phyloP scores from a whole-genome alignment of 352 stramenopile genomes.

The Pythium dissotocum region DNA sequence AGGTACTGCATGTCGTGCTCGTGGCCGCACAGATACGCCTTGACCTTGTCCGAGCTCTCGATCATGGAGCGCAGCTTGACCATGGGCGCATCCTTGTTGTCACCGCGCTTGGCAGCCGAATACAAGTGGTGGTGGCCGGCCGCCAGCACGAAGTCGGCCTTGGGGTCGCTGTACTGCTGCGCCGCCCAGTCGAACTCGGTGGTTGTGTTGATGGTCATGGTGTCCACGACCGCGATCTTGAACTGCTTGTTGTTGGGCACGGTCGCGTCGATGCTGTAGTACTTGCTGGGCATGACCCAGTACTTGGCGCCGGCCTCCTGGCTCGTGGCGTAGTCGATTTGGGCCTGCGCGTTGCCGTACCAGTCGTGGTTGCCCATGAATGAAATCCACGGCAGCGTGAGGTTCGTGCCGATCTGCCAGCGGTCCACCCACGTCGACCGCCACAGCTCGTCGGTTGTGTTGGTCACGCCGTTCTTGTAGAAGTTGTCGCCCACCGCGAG shows the following conservation, averaged over 20 bases:
- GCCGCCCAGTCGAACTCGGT: constrained; percentile 30
- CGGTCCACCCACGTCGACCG: constrained; percentile 36
- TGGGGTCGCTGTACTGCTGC: constrained; percentile 28
- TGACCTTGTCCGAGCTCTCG: constrained; percentile 31
- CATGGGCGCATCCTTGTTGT: constrained; percentile 35
- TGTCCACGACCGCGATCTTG: constrained; percentile 41
- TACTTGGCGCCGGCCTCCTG: constrained; percentile 29
- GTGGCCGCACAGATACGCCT: constrained; percentile 42
- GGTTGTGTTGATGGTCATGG: constrained; percentile 29
- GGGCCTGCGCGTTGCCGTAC: constrained; percentile 36
- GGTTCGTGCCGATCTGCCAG: constrained; percentile 33
- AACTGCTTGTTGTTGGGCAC: constrained; percentile 30
- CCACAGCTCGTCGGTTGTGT: constrained; percentile 33
- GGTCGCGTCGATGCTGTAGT: constrained; percentile 34
- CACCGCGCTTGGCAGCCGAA: constrained; percentile 30
- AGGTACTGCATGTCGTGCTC: constrained; percentile 50
- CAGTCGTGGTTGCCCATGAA: constrained; percentile 46
- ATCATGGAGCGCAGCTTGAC: constrained; percentile 29
- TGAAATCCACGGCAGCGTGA: constrained; percentile 42
- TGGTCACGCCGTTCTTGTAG: constrained; percentile 38
- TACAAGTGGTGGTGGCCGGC: constrained; percentile 41
- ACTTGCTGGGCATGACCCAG: constrained; percentile 44
- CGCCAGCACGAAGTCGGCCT: constrained; percentile 29
- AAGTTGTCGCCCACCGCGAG: constrained; percentile 47
- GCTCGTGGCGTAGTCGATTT: constrained; percentile 34